Evolutionary conservation across 306 rosid species (phyloP).

Genomic region (Inga laurina): DNA sequence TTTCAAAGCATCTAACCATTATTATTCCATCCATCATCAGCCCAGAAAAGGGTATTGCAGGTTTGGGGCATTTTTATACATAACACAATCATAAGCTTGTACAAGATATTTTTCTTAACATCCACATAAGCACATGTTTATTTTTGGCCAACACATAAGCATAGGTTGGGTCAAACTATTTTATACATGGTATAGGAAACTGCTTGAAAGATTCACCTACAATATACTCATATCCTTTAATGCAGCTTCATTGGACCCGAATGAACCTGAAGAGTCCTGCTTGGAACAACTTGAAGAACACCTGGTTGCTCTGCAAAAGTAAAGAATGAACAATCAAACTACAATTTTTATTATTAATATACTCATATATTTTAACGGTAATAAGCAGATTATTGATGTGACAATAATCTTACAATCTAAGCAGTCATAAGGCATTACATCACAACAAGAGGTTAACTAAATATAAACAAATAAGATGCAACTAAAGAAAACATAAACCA

Average conservation of each 20-base stretch:
- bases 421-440: neutral
- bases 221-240: conserved; percentile 13
- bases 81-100: neutral
- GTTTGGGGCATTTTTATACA: conserved; percentile 2
- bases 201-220: conserved; percentile 5
- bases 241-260: conserved; percentile 46
- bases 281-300: conserved; percentile 89
- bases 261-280: conserved; percentile 67
- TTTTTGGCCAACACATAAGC: neutral
- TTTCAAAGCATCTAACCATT: neutral
- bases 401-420: neutral
- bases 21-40: neutral
- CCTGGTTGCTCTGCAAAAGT: conserved; percentile 80
- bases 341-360: neutral
- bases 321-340: neutral
- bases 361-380: neutral
- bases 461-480: neutral
- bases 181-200: conserved; percentile 29
- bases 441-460: neutral
- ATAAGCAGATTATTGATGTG: conserved; percentile 5
- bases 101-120: conserved; percentile 17
- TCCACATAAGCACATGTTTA: no score
- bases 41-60: neutral
- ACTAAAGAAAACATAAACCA: neutral
- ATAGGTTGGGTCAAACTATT: conserved; percentile 20